A percentile compares a stretch with the other conserved stretches of the same genome.
phyloP scores from a whole-genome alignment of 331 rosid genomes.

The Malus hybrid region DNA sequence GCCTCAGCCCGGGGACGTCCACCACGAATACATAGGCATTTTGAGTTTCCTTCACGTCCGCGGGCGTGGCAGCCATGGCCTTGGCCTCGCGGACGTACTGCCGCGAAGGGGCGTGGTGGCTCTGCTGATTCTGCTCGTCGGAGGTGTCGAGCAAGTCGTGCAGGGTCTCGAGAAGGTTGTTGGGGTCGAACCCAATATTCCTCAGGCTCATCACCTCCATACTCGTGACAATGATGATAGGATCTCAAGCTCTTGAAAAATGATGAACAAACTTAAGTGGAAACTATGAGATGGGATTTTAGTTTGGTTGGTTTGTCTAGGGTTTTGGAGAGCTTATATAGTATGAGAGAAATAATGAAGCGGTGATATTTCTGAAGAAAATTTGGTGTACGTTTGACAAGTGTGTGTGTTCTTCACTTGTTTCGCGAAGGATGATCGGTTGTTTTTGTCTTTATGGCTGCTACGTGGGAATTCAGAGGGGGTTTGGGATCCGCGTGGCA shows the following conservation, averaged over 20 bases:
- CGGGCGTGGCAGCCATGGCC: conserved; percentile 75
- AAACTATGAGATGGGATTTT: too few species aligned
- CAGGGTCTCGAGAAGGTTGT: conserved; percentile 35
- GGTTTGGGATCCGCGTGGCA: not conserved
- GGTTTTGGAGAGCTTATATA: too few species aligned
- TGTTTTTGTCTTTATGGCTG: not conserved
- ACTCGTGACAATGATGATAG: not conserved
- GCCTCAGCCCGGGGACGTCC: conserved; percentile 63
- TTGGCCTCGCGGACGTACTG: conserved; percentile 56
- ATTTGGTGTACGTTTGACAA: too few species aligned
- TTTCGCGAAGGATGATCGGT: not conserved
- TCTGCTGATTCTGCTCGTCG: conserved; percentile 27
- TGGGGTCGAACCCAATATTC: conserved; percentile 56
- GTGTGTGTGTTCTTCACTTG: too few species aligned
- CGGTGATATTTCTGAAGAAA: too few species aligned
- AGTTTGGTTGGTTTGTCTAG: too few species aligned
- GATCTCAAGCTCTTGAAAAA: too few species aligned
- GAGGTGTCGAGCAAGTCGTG: conserved; percentile 48
- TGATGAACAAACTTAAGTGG: too few species aligned
- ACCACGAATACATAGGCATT: conserved; percentile 47
- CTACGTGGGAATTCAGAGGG: conserved; percentile 6
- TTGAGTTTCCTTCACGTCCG: conserved; percentile 58
- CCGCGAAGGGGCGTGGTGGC: conserved; percentile 35
- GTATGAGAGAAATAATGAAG: too few species aligned
- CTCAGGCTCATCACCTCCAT: conserved; percentile 31